Evolutionary conservation across 2,329 filamentous ascomycete species (phyloP).

Genomic region (Trichoderma citrinoviride): DNA sequence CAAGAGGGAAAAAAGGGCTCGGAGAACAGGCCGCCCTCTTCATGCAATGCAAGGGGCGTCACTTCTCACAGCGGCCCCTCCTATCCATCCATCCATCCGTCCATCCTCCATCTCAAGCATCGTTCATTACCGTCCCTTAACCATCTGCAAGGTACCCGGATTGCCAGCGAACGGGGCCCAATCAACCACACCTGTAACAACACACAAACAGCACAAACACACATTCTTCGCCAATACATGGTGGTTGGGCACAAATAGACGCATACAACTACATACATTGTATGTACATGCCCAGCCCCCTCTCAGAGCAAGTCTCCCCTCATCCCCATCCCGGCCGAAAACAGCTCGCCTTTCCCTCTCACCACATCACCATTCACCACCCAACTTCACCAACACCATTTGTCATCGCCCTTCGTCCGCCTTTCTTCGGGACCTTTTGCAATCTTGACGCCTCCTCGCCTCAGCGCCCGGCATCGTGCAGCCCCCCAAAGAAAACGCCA

Average conservation of each 20-base stretch:
- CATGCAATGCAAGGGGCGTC: conserved; percentile 8
- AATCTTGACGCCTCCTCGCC: neutral
- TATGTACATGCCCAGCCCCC: neutral
- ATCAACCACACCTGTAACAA: too few species aligned
- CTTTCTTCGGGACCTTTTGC: neutral
- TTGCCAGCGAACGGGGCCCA: neutral
- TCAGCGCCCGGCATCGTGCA: neutral
- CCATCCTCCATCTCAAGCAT: neutral
- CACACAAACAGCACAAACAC: neutral
- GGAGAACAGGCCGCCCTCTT: neutral
- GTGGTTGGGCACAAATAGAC: too few species aligned
- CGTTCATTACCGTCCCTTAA: too few species aligned
- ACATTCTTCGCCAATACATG: neutral
- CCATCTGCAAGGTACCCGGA: conserved; percentile 15
- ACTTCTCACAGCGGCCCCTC: neutral
- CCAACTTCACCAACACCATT: neutral
- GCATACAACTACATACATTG: neutral
- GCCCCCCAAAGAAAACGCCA: neutral
- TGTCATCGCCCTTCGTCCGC: neutral
- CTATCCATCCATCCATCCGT: too few species aligned
- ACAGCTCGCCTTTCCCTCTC: neutral
- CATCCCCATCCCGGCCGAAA: neutral
- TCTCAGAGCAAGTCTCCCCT: neutral
- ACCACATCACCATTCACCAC: too few species aligned
- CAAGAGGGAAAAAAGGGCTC: neutral